These are phyloP conservation scores for Diutina mesorugosa DNA, from an alignment of 1,139 yeast genomes.

Conservation along the genomic window DNA sequence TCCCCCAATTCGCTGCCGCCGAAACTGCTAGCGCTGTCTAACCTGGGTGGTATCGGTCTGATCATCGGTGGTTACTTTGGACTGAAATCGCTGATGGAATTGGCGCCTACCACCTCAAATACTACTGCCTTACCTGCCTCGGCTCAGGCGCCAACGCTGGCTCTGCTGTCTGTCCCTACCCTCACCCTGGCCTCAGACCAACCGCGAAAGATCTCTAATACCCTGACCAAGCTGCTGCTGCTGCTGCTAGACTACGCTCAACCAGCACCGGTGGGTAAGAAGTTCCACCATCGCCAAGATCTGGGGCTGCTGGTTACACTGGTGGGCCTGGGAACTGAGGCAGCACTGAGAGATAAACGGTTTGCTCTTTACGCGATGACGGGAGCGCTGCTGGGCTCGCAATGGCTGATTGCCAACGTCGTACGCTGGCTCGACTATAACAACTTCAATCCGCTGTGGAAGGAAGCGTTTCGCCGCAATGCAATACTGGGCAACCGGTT, in stretches of 20 bases:
- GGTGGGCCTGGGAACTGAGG: constrained; percentile 14
- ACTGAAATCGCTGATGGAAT: constrained; percentile 13
- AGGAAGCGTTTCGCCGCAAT: constrained; percentile 43
- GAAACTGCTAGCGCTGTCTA: not conserved
- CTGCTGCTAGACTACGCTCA: constrained; percentile 1
- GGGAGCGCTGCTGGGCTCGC: constrained; percentile 7
- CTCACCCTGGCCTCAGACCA: not conserved
- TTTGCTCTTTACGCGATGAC: constrained; percentile 35
- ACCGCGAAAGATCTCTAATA: not conserved
- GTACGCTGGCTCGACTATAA: constrained; percentile 53
- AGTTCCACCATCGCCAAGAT: constrained; percentile 20
- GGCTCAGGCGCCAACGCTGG: not conserved
- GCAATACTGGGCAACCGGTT: constrained; percentile 55
- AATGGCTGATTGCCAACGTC: constrained; percentile 63
- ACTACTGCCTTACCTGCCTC: not conserved
- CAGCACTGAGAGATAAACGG: constrained; percentile 22
- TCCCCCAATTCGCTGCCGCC: not conserved
- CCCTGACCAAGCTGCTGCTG: not conserved
- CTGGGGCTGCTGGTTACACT: constrained; percentile 23
- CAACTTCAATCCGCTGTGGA: constrained; percentile 66
- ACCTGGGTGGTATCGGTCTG: constrained; percentile 11
- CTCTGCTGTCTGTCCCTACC: not conserved
- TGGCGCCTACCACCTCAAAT: not conserved
- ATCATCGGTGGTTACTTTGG: constrained; percentile 18
- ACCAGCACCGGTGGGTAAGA: not conserved